These are phyloP conservation scores for Tremella mesenterica DNA, from an alignment of 768 basidiomycete genomes.

Conservation along the genomic window DNA sequence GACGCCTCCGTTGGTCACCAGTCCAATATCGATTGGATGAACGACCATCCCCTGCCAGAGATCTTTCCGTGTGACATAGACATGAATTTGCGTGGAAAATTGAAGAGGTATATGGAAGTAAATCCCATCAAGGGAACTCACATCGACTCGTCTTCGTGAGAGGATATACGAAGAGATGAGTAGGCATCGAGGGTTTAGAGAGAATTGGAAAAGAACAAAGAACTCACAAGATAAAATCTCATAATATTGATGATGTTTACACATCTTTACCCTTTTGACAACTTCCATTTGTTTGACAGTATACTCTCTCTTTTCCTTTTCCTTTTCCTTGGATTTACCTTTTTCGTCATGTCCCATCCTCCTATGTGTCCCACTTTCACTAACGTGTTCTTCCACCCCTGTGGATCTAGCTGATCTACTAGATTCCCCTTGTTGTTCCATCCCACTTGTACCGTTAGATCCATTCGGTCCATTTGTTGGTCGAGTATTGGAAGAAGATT, in stretches of 20 bases:
- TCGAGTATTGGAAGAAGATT: slow-evolving; percentile 20
- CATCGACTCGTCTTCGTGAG: no score
- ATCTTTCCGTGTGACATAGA: no score
- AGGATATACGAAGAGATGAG: no score
- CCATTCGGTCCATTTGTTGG: slow-evolving; percentile 18
- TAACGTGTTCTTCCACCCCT: slow-evolving; percentile 46
- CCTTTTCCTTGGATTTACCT: slow-evolving; percentile 6
- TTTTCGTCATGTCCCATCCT: slow-evolving; percentile 46
- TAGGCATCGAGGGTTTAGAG: no score
- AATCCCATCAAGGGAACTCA: no score
- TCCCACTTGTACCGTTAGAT: slow-evolving; percentile 38
- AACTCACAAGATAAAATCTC: slow-evolving; percentile 60
- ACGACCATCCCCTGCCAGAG: no score
- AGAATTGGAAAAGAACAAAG: not conserved
- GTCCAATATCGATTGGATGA: no score
- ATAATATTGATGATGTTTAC: slow-evolving; percentile 86
- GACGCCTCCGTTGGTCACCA: not conserved
- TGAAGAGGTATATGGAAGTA: no score
- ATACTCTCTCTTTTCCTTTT: slow-evolving; percentile 64
- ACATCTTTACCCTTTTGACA: slow-evolving; percentile 74
- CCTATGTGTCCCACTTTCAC: slow-evolving; percentile 42
- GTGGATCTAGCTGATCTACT: slow-evolving; percentile 49
- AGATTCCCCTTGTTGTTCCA: slow-evolving; percentile 49
- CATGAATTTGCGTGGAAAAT: not conserved
- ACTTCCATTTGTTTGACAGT: slow-evolving; percentile 72